Evolutionary conservation across 306 rosid species (phyloP), one percentile per base, ranked within the genome.

Genomic region (Prunus dulcis): DNA sequence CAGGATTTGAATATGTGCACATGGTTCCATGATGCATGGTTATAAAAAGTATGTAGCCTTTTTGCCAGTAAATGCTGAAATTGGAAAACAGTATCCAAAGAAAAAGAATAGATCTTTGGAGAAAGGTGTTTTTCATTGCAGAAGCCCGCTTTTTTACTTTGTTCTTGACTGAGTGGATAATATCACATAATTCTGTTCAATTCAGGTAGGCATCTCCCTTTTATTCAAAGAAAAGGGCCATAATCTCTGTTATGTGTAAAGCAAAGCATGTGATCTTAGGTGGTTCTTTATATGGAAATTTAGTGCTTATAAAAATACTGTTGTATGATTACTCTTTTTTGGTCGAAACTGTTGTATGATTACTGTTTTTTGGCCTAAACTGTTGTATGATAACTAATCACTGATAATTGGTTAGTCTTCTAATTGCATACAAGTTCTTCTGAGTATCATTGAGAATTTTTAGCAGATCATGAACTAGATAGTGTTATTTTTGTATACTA

Each of bases 91-190:
- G 57, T 12, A 23, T 58, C 77, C 56, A 73, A 28, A 60, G 27
- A 1, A 17, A 58, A 43, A 43, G 27, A 25, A 17, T 43, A 25
- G 12, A 58, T 43, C 25, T 30, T 73, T 58, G 17, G 34, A 72
- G 28, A 64, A 41, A 45, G 43, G 45, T 43, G 76, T 41, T 4
- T 41, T 8, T 58, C 57, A 20, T 72, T 72, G 12, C 0, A 14
- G 13, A 12, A 14, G 76, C 46, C 66, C 18, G 62, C 56, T 28
- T 82, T 74, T 28, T 32, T 75, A 19, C 41, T 17, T 60, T 73
- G 45, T 73, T 45, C 68, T 58, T 58, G n/a, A 67, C 72, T 6
- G 20, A 20, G 34, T 43, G 7, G n/a, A 43, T 1, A 22, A 12
- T 72, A 22, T 38, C 23, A 22, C 17, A 9, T 38, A 41, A 20